A percentile compares a stretch with the other conserved stretches of the same genome.
These are phyloP conservation scores for Penstemon eatonii DNA, from an alignment of 257 asterid species.

Conservation along the genomic window DNA sequence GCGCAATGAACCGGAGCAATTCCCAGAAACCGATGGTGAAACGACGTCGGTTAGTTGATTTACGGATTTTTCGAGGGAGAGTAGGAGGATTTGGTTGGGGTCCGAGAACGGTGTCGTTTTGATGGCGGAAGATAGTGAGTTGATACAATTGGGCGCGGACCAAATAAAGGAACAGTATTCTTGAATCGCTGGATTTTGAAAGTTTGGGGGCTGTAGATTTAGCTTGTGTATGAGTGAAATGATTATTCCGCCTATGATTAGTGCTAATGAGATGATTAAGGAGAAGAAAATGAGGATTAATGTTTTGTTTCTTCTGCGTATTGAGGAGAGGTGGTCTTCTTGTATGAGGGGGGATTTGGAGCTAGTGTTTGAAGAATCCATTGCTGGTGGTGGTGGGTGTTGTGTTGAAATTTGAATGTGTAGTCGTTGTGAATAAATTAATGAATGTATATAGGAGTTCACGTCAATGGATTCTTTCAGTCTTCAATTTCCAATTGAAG, in stretches of 20 bases:
- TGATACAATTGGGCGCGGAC: slow-evolving; percentile 16
- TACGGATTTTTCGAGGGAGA: slow-evolving; percentile 27
- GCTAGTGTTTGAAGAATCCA: too few relatives aligned
- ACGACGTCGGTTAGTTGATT: neutral
- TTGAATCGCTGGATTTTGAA: slow-evolving; percentile 21
- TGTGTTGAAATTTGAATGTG: too few relatives aligned
- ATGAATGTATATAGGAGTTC: too few relatives aligned
- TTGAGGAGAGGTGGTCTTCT: too few relatives aligned
- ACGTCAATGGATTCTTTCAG: too few relatives aligned
- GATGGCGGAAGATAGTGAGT: slow-evolving; percentile 21
- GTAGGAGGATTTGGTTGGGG: slow-evolving; percentile 23
- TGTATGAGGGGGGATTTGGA: too few relatives aligned
- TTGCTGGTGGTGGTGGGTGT: too few relatives aligned
- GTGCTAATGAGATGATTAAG: slow-evolving; percentile 32
- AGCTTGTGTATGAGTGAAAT: slow-evolving; percentile 15
- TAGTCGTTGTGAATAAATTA: too few relatives aligned
- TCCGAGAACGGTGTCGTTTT: slow-evolving; percentile 9
- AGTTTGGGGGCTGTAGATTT: slow-evolving; percentile 3
- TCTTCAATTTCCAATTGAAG: too few relatives aligned
- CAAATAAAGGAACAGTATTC: slow-evolving; percentile 24
- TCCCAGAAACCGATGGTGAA: neutral
- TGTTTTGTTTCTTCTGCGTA: too few relatives aligned
- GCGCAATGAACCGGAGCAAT: slow-evolving; percentile 29
- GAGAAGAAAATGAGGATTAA: slow-evolving; percentile 36
- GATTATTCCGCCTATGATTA: slow-evolving; percentile 35